These are phyloP conservation scores for Vaccinium myrtillus DNA, from an alignment of 148 eudicot species.

Conservation along the genomic window DNA sequence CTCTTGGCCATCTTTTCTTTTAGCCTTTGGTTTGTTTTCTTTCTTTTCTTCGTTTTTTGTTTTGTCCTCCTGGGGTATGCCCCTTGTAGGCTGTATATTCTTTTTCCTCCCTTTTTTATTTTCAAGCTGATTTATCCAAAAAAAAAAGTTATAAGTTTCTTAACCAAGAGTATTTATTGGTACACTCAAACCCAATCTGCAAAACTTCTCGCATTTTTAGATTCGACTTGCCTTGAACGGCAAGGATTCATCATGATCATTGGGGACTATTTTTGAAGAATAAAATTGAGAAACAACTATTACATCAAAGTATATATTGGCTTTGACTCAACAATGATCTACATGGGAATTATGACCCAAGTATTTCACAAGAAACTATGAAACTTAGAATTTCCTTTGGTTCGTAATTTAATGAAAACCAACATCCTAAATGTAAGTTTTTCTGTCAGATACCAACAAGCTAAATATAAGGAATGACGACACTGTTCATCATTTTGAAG, in stretches of 20 bases:
- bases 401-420: neutral
- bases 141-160: too few relatives aligned
- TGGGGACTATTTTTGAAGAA: neutral
- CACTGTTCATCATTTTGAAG: neutral
- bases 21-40: too few relatives aligned
- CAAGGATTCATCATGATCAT: neutral
- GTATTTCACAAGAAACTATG: neutral
- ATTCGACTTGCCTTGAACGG: neutral
- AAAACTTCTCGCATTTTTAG: neutral
- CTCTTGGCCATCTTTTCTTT: too few relatives aligned
- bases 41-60: too few relatives aligned
- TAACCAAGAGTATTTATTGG: neutral
- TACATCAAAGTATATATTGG: neutral
- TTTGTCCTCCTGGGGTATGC: too few relatives aligned
- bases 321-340: neutral
- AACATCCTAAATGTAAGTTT: neutral
- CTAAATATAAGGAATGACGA: neutral
- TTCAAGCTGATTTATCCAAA: too few relatives aligned
- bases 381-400: neutral
- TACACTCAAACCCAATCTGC: neutral
- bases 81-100: too few relatives aligned
- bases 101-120: too few relatives aligned
- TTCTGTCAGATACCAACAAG: neutral
- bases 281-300: neutral
- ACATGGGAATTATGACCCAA: neutral